Conservation (phyloP, 1,284 basidiomycete species). For the Trichosporon sp. region DNA sequence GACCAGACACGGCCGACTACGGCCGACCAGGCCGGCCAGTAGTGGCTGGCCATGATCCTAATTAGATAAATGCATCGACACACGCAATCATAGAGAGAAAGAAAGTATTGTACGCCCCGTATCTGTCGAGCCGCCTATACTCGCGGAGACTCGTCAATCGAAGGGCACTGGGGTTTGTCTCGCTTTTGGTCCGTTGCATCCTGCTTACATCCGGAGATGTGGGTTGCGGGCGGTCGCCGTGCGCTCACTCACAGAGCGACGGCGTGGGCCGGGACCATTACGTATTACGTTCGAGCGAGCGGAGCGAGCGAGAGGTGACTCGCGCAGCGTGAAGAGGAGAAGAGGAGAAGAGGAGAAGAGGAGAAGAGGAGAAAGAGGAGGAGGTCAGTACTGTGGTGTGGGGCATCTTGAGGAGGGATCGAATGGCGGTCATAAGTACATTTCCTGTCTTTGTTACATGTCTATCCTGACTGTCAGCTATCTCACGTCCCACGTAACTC, state of each 20-base stretch:
- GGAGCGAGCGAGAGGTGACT: background rate
- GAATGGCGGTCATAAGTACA: background rate
- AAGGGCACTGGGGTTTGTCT: background rate
- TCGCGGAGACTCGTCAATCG: conserved; percentile 1
- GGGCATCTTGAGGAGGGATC: too few relatives aligned
- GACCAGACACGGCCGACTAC: too few relatives aligned
- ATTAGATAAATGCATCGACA: too few relatives aligned
- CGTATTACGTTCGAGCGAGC: conserved; percentile 18
- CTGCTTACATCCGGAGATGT: background rate
- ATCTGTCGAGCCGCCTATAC: background rate
- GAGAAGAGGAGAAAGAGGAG: too few relatives aligned
- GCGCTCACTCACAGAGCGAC: background rate
- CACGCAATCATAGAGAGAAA: too few relatives aligned
- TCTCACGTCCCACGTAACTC: background rate
- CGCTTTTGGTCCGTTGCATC: background rate
- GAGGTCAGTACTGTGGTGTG: too few relatives aligned
- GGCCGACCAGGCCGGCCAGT: too few relatives aligned
- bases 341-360: too few relatives aligned
- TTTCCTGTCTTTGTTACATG: background rate
- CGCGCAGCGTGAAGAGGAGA: too few relatives aligned
- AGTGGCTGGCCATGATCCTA: too few relatives aligned
- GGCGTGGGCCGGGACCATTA: conserved; percentile 2
- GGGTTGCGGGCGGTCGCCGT: conserved; percentile 1
- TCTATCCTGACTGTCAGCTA: background rate
- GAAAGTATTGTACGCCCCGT: background rate